phyloP scores from a whole-genome alignment of 1,284 basidiomycete species.

The Cystobasidiaceae sp. region DNA sequence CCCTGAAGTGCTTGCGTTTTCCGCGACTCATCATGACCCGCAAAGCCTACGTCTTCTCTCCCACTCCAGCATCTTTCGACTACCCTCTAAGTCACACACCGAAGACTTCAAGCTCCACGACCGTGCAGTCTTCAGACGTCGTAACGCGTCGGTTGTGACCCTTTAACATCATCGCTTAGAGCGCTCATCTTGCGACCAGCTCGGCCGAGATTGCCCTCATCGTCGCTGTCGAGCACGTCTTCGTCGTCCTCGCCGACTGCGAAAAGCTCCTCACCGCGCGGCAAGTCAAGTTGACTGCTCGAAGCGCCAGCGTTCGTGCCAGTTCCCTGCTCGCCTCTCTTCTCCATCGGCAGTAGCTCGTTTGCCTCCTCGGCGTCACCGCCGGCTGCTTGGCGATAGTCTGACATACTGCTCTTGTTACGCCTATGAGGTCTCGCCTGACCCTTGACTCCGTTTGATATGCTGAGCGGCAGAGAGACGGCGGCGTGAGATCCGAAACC shows the following conservation, averaged over 20 bases:
- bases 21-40: too few species aligned
- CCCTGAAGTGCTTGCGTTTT: too few species aligned
- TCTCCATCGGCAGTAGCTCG: slow-evolving; percentile 17
- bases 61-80: too few species aligned
- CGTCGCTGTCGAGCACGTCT: slow-evolving; percentile 16
- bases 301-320: background rate
- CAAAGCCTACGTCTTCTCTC: too few species aligned
- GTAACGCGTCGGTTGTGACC: background rate
- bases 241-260: slow-evolving; percentile 30
- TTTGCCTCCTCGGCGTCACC: slow-evolving; percentile 17
- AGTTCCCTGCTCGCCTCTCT: background rate
- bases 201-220: slow-evolving; percentile 24
- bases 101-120: background rate
- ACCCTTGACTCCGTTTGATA: slow-evolving; percentile 26
- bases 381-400: background rate
- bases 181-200: slow-evolving; percentile 20
- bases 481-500: slow-evolving; percentile 30
- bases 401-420: slow-evolving; percentile 5
- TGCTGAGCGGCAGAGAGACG: slow-evolving; percentile 1
- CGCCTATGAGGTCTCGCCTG: slow-evolving; percentile 6
- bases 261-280: slow-evolving; percentile 26
- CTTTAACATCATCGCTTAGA: background rate
- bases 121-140: background rate
- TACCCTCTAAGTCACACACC: too few species aligned
- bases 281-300: background rate